Evolutionary conservation across 257 asterid genomes (phyloP).

Genomic region (Solanum chiquidenum): DNA sequence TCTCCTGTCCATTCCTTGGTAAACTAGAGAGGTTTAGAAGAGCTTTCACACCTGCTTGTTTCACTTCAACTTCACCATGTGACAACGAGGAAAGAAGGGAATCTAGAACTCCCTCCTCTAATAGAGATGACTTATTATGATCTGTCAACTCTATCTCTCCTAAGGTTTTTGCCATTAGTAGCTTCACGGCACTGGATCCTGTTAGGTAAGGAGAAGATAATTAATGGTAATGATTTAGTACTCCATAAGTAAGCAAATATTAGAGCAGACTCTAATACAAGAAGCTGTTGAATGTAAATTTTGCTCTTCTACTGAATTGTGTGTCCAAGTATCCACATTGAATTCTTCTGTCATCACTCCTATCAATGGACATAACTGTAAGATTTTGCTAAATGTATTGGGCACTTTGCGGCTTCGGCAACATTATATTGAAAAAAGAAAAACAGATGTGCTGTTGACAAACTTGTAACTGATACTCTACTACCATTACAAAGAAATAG

Average conservation of each 20-base stretch:
- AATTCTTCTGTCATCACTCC: background rate
- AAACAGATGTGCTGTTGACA: background rate
- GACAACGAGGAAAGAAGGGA: conserved; percentile 35
- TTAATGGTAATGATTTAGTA: background rate
- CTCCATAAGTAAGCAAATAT: background rate
- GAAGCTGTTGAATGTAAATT: background rate
- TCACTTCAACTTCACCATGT: conserved; percentile 31
- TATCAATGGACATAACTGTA: background rate
- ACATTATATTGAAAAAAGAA: background rate
- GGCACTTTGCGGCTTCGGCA: background rate
- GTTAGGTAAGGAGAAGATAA: conserved; percentile 1
- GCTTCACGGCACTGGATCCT: conserved; percentile 48
- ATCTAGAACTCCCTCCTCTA: conserved; percentile 42
- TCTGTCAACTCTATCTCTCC: conserved; percentile 58
- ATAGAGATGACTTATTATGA: conserved; percentile 42
- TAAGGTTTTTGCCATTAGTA: conserved; percentile 48
- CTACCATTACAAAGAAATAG: background rate
- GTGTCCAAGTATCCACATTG: background rate
- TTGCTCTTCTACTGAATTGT: background rate
- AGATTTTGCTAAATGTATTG: background rate
- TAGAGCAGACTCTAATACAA: background rate
- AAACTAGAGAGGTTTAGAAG: conserved; percentile 44
- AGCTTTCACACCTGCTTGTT: conserved; percentile 32
- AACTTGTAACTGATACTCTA: background rate
- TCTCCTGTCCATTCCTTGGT: conserved; percentile 46